A percentile compares a stretch with the other conserved stretches of the same genome.
Evolutionary conservation across 2,329 filamentous ascomycete species (phyloP).

Genomic region (Fusarium sp.): DNA sequence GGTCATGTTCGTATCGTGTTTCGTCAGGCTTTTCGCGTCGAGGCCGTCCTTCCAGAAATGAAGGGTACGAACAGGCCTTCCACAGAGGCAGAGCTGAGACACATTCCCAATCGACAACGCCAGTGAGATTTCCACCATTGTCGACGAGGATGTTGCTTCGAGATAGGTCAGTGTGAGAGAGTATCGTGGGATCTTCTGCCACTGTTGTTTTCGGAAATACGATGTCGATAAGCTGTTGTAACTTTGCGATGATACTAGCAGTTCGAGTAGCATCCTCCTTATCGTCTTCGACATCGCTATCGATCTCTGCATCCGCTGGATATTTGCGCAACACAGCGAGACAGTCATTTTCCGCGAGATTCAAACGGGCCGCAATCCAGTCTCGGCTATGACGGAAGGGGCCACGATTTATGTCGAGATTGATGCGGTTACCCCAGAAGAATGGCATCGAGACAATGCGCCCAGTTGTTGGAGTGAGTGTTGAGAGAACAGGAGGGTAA

Average conservation of each 20-base stretch:
- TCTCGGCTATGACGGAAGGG: slow-evolving; percentile 51
- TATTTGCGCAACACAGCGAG: not conserved
- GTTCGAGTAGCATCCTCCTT: slow-evolving; percentile 47
- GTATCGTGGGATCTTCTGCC: slow-evolving; percentile 43
- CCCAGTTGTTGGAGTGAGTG: slow-evolving; percentile 18
- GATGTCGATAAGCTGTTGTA: slow-evolving; percentile 45
- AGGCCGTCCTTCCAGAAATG: slow-evolving; percentile 47
- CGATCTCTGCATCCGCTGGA: not conserved
- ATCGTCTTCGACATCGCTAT: slow-evolving; percentile 42
- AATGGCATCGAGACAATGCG: slow-evolving; percentile 50
- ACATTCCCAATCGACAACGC: slow-evolving; percentile 57
- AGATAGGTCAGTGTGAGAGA: slow-evolving; percentile 52
- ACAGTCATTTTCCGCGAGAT: slow-evolving; percentile 8
- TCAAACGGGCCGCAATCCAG: slow-evolving; percentile 49
- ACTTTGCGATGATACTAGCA: slow-evolving; percentile 38
- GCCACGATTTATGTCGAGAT: slow-evolving; percentile 49
- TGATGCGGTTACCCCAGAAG: slow-evolving; percentile 47
- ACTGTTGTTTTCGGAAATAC: slow-evolving; percentile 43
- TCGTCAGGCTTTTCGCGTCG: slow-evolving; percentile 15
- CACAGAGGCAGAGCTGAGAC: slow-evolving; percentile 55
- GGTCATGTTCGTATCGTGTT: slow-evolving; percentile 32
- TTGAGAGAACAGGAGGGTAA: not conserved
- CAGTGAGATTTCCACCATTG: slow-evolving; percentile 49
- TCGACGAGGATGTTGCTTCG: slow-evolving; percentile 55
- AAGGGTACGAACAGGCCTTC: slow-evolving; percentile 49